Percentiles rank a stretch among this genome's conserved stretches.
These are phyloP conservation scores for Calonectria pseudoreteaudii DNA, from an alignment of 2,329 filamentous ascomycete genomes.

Conservation along the genomic window DNA sequence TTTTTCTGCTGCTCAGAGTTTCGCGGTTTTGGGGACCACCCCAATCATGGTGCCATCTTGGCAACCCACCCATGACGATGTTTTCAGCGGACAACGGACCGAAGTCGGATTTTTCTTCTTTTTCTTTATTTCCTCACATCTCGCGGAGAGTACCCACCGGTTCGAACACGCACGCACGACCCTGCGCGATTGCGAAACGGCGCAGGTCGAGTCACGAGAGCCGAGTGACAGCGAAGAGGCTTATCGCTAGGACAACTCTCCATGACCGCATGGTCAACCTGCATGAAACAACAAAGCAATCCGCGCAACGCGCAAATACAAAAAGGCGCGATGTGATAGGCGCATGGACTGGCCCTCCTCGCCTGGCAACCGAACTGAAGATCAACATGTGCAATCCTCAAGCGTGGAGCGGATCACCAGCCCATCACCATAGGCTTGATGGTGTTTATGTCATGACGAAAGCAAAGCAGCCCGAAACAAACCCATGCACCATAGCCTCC, in stretches of 20 bases:
- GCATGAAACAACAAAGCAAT: conserved; percentile 13
- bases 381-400: not conserved
- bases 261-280: not conserved
- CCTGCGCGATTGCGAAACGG: not conserved
- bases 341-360: not conserved
- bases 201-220: not conserved
- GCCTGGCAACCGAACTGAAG: not conserved
- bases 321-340: not conserved
- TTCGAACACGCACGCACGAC: not conserved
- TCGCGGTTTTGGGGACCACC: not conserved
- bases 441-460: not conserved
- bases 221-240: not conserved
- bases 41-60: conserved; percentile 4
- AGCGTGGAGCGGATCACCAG: not conserved
- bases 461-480: not conserved
- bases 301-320: not conserved
- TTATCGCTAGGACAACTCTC: not conserved
- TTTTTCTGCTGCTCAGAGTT: not conserved
- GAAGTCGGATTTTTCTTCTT: not conserved
- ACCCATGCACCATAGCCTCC: not conserved
- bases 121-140: not conserved
- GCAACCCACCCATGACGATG: not conserved
- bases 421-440: not conserved
- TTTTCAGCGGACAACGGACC: conserved; percentile 6
- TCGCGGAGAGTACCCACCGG: not conserved